Conservation (phyloP, 495 filamentous ascomycete genomes). For the Tuber umbilicatum region DNA sequence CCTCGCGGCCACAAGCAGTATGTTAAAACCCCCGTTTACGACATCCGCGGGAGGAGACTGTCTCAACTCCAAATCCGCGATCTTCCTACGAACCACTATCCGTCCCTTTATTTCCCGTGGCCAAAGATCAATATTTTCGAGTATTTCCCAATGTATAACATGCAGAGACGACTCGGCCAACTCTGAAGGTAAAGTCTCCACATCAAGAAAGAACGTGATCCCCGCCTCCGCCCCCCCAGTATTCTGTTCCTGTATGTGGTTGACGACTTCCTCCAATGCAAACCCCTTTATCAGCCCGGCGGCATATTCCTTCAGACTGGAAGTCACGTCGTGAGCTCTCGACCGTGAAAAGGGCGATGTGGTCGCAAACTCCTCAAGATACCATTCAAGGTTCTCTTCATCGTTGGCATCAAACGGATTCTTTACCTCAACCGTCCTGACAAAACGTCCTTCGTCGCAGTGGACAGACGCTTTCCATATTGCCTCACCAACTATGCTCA, state of each 20-base stretch:
- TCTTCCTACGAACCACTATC: slow-evolving; percentile 25
- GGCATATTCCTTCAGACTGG: background rate
- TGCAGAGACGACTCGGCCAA: slow-evolving; percentile 11
- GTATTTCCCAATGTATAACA: slow-evolving; percentile 25
- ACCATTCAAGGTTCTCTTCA: slow-evolving; percentile 1
- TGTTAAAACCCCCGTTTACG: slow-evolving; percentile 16
- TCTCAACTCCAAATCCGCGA: background rate
- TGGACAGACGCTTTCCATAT: background rate
- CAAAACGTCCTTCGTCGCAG: background rate
- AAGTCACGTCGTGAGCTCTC: background rate
- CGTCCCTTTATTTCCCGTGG: slow-evolving; percentile 8
- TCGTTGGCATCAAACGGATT: background rate
- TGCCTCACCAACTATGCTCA: background rate
- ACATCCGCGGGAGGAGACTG: background rate
- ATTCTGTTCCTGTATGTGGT: background rate
- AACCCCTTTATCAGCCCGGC: background rate
- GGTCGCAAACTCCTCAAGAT: background rate
- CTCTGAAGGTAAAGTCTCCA: background rate
- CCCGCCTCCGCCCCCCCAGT: background rate
- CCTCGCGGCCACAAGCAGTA: slow-evolving; percentile 21
- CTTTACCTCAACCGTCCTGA: background rate
- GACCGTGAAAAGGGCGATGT: background rate
- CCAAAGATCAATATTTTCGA: slow-evolving; percentile 24
- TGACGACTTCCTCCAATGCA: background rate
- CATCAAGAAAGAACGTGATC: background rate